Evolutionary conservation across 2,329 filamentous ascomycete genomes (phyloP).

Genomic region (Aureobasidium sp.): DNA sequence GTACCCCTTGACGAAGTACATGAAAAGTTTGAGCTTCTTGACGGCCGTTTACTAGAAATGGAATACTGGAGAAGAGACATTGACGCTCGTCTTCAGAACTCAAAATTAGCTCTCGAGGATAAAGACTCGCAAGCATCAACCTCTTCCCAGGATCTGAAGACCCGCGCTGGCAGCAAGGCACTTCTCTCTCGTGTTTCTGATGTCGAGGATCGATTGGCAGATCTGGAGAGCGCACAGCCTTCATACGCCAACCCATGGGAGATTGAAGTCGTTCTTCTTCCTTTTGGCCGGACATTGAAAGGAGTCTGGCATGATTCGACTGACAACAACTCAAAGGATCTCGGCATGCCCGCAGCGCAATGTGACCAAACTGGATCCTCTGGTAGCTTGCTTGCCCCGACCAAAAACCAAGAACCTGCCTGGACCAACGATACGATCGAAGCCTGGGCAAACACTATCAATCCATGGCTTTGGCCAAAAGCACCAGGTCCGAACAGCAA

Average conservation of each 20-base stretch:
- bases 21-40: conserved; percentile 59
- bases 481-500: conserved; percentile 58
- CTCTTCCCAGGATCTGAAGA: conserved; percentile 37
- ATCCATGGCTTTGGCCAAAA: conserved; percentile 60
- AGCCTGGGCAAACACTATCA: conserved; percentile 38
- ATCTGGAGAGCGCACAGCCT: conserved; percentile 56
- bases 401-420: conserved; percentile 35
- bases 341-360: conserved; percentile 42
- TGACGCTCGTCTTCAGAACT: conserved; percentile 18
- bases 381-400: conserved; percentile 21
- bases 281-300: conserved; percentile 52
- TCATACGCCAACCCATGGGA: conserved; percentile 60
- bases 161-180: conserved; percentile 24
- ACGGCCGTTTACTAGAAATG: conserved; percentile 61
- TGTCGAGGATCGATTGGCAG: conserved; percentile 42
- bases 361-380: conserved; percentile 29
- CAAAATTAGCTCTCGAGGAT: conserved; percentile 27
- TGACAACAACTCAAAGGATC: conserved; percentile 29
- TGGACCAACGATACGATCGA: conserved; percentile 44
- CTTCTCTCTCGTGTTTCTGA: conserved; percentile 34
- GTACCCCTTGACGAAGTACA: conserved; percentile 61
- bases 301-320: conserved; percentile 46
- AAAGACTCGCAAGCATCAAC: conserved; percentile 28
- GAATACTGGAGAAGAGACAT: conserved; percentile 44
- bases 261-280: conserved; percentile 68